Conservation (phyloP, 495 filamentous ascomycete species). For the Hyaloscypha hepaticicola region DNA sequence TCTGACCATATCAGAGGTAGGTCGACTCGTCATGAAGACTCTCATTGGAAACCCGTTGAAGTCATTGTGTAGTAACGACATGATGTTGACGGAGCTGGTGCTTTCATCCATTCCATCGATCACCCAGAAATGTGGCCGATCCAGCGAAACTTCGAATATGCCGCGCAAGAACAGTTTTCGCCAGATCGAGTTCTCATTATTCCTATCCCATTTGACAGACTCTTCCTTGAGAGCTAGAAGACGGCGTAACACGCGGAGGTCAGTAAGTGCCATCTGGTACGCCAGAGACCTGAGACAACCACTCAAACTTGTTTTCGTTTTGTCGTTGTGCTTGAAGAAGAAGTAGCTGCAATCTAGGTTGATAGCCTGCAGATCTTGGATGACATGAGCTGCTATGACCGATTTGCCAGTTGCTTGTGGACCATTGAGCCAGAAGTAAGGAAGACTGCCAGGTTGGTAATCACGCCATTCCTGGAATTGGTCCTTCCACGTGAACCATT, state of each 20-base stretch:
- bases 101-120: slow-evolving; percentile 31
- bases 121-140: slow-evolving; percentile 21
- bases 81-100: neutral
- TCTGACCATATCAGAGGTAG: neutral
- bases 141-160: slow-evolving; percentile 8
- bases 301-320: slow-evolving; percentile 27
- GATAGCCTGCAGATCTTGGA: neutral
- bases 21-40: neutral
- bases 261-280: slow-evolving; percentile 32
- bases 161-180: slow-evolving; percentile 21
- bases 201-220: slow-evolving; percentile 1
- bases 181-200: slow-evolving; percentile 22
- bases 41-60: neutral
- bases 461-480: neutral
- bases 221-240: slow-evolving; percentile 2
- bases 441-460: neutral
- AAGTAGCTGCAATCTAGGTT: slow-evolving; percentile 32
- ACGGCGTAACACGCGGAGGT: neutral
- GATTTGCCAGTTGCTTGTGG: neutral
- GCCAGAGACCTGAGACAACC: slow-evolving; percentile 34
- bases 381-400: neutral
- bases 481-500: neutral
- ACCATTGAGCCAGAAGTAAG: neutral
- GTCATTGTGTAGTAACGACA: neutral
- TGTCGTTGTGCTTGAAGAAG: slow-evolving; percentile 34